These are phyloP conservation scores for Tieghemostelium lacteum DNA, from an alignment of 78 protist species.

Conservation along the genomic window DNA sequence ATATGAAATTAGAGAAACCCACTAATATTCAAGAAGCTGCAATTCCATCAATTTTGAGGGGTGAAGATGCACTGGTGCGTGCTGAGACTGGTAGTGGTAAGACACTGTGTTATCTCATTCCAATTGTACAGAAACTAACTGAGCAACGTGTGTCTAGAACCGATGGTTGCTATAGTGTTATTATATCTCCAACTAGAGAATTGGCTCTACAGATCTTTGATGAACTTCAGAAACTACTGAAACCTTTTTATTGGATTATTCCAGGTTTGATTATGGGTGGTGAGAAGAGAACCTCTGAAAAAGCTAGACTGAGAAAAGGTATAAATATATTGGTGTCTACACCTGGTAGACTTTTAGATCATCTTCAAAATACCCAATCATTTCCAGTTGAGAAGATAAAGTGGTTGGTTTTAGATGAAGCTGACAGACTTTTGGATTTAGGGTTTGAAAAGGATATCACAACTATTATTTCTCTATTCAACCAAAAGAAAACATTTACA, in stretches of 20 bases:
- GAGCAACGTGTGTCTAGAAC: slow-evolving; percentile 38
- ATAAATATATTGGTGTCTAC: slow-evolving; percentile 90
- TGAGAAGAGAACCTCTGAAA: slow-evolving; percentile 88
- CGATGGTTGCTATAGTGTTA: slow-evolving; percentile 78
- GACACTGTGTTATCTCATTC: slow-evolving; percentile 93
- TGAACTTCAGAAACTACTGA: slow-evolving; percentile 57
- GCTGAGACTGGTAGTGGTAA: slow-evolving; percentile 96
- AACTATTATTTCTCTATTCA: slow-evolving; percentile 39
- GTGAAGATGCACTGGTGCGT: slow-evolving; percentile 75
- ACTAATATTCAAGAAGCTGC: slow-evolving; percentile 65
- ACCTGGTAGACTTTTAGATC: slow-evolving; percentile 95
- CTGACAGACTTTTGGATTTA: slow-evolving; percentile 91
- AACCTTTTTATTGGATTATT: slow-evolving; percentile 84
- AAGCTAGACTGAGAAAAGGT: slow-evolving; percentile 94
- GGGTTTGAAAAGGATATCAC: slow-evolving; percentile 88
- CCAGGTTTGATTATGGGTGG: slow-evolving; percentile 93
- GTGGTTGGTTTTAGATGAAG: slow-evolving; percentile 92
- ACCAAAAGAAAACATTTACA: slow-evolving; percentile 80
- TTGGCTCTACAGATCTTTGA: slow-evolving; percentile 86
- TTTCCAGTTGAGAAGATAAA: slow-evolving; percentile 28
- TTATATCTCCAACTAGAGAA: slow-evolving; percentile 96
- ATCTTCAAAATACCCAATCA: slow-evolving; percentile 81
- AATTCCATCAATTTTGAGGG: slow-evolving; percentile 12
- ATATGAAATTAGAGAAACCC: slow-evolving; percentile 52
- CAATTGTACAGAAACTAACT: slow-evolving; percentile 82